These are phyloP conservation scores for Capronia americana DNA, from an alignment of 2,329 filamentous ascomycete genomes.

Conservation along the genomic window DNA sequence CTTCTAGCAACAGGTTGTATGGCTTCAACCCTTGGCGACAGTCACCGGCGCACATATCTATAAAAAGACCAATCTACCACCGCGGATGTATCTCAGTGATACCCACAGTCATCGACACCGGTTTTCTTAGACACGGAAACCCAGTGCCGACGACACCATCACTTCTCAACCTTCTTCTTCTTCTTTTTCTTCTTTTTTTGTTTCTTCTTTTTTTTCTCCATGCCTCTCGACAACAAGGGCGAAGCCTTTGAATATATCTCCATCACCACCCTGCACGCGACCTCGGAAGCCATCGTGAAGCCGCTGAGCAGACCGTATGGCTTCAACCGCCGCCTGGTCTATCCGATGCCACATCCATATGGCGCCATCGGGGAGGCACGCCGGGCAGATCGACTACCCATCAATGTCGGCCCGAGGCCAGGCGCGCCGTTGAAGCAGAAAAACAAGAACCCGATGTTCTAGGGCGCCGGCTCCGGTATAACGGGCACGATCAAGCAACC, in stretches of 20 bases:
- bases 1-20: neutral
- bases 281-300: neutral
- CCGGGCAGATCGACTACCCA: neutral
- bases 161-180: neutral
- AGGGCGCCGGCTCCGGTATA: neutral
- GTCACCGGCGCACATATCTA: neutral
- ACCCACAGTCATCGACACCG: neutral
- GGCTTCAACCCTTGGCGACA: neutral
- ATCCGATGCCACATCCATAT: slow-evolving; percentile 2
- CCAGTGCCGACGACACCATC: neutral
- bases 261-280: slow-evolving; percentile 10
- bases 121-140: neutral
- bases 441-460: neutral
- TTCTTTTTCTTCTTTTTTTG: too few species aligned
- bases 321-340: slow-evolving; percentile 10
- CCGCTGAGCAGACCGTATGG: neutral
- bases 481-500: neutral
- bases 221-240: slow-evolving; percentile 8
- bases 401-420: neutral
- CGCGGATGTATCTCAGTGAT: neutral
- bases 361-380: slow-evolving; percentile 1
- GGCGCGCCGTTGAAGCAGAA: neutral
- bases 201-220: too few species aligned
- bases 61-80: neutral
- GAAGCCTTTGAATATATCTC: slow-evolving; percentile 9